Conservation (phyloP, 345 rosid species). For the Murraya koenigii region DNA sequence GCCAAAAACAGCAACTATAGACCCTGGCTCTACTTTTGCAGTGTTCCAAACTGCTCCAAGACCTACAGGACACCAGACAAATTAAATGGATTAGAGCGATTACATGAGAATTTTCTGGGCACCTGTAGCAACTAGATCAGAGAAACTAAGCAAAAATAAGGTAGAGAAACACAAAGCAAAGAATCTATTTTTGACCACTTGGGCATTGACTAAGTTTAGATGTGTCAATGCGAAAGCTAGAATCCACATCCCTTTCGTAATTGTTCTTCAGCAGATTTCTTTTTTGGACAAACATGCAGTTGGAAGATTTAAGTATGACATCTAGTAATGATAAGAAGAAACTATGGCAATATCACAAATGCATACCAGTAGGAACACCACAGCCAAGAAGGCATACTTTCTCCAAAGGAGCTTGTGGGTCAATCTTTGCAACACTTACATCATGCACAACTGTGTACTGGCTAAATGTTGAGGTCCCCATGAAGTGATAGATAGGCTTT, state of each 20-base stretch:
- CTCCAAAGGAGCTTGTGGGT: conserved; percentile 88
- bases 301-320: neutral
- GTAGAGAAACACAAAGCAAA: neutral
- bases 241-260: neutral
- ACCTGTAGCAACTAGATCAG: neutral
- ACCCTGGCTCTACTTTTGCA: conserved; percentile 94
- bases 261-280: neutral
- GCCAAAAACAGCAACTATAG: conserved; percentile 90
- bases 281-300: neutral
- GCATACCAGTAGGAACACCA: conserved; percentile 96
- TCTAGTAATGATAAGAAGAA: neutral
- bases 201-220: neutral
- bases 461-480: conserved; percentile 99
- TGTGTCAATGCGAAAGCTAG: neutral
- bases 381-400: conserved; percentile 99
- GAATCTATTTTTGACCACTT: too few relatives aligned
- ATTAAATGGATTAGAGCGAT: neutral
- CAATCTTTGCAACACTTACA: conserved; percentile 95
- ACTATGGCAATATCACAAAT: neutral
- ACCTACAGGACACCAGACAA: conserved; percentile 35
- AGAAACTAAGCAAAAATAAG: neutral
- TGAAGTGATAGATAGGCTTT: conserved; percentile 86
- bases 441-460: conserved; percentile 97
- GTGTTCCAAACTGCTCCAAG: conserved; percentile 99
- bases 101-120: neutral